Base-by-base conservation (phyloP, 352 stramenopile species). In the Chrysophaeum taylorii region DNA sequence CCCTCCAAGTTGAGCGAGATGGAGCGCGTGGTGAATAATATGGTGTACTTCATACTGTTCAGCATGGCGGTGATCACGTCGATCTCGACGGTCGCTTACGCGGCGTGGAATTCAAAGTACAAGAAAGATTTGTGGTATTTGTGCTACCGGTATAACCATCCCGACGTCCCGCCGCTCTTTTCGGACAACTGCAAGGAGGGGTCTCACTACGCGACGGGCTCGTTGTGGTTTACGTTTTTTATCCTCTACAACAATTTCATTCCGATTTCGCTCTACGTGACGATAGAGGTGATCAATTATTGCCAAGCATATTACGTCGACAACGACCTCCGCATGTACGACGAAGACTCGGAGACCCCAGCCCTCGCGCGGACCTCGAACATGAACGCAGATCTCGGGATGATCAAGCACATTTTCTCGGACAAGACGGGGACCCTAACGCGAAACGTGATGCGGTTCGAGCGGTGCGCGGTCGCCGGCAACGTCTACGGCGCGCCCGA, bases 381-480 rank as follows among this genome's bases (percentile, higher is more conserved):
- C 21, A 83, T 97, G 36, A 95, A 94, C 63, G 91, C 94, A 76
- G 89, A 97, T 64, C 82, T 97, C 18, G 92, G 92, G 0, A 89
- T 96, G 78, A 91, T 97, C 61, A 87, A 82, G 14, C 94, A 97
- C 71, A 84, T 97, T 21, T 97, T 97, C 75, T 92, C 81, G 0
- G 92, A 97, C 80, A 97, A 97, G 75, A 97, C 92, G 0, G 92
- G 92, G 21, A 97, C 92, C 9, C 83, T 97, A 0, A 97, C 92
- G 0, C 90, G 88, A 73, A 97, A 97, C 74, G 78, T 96, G 14
- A 97, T 97, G 91, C 87, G 95, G 75, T 96, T 97, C 60, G 81
- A 91, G 35, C 93, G 93, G 68, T 95, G 90, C 69, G 91, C 87
- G 0, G 90, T 97, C 60, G 88, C 83, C 14, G 91, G 91, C 0